These are phyloP conservation scores for Inonotus hispidus DNA, from an alignment of 1,284 basidiomycete species.

Conservation along the genomic window DNA sequence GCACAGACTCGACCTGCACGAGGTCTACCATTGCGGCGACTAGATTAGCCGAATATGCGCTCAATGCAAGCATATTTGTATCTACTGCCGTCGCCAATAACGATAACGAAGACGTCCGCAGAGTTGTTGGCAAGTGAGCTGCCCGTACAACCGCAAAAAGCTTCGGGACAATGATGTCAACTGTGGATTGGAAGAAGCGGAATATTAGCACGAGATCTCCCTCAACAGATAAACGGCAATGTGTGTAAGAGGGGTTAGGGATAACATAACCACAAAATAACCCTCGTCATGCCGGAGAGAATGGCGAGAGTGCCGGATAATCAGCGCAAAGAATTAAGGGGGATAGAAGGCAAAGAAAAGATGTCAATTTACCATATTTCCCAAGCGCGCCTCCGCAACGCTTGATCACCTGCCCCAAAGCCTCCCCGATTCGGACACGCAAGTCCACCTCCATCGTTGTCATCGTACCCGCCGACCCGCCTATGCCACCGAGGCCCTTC, in stretches of 20 bases:
- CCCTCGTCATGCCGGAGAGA: background rate
- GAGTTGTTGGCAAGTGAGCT: constrained; percentile 55
- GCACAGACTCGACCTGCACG: constrained; percentile 66
- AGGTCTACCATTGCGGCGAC: constrained; percentile 69
- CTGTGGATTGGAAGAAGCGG: constrained; percentile 33
- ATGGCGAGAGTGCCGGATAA: background rate
- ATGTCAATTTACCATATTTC: constrained; percentile 43
- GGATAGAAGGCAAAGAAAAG: background rate
- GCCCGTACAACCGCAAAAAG: constrained; percentile 59
- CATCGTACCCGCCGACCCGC: constrained; percentile 35
- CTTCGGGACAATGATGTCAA: constrained; percentile 64
- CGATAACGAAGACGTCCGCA: constrained; percentile 81
- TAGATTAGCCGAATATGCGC: constrained; percentile 60
- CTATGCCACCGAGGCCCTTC: constrained; percentile 45
- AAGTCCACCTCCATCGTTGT: constrained; percentile 71
- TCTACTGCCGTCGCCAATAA: constrained; percentile 71
- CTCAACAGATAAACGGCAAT: too few species aligned
- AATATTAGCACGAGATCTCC: background rate
- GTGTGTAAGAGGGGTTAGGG: background rate
- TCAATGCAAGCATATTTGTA: constrained; percentile 55
- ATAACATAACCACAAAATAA: background rate
- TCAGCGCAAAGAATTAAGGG: background rate
- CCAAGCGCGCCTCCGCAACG: constrained; percentile 68
- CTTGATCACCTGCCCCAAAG: constrained; percentile 74
- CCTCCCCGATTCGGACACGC: constrained; percentile 83